phyloP scores from a whole-genome alignment of 1,139 yeast genomes.

The Candida anutae region DNA sequence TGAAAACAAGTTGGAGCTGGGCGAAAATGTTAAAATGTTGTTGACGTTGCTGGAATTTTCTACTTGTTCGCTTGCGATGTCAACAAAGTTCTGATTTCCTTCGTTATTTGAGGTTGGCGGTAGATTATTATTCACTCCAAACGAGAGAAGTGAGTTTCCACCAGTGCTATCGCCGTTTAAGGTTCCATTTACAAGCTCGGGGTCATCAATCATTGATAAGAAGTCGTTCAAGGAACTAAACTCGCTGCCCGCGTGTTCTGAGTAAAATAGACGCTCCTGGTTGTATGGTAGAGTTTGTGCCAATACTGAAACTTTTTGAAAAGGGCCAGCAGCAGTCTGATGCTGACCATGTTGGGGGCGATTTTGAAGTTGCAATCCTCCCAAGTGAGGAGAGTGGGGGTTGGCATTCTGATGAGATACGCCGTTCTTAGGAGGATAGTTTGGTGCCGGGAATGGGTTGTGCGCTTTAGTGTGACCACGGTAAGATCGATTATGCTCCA shows the following conservation, averaged over 20 bases:
- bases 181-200: conserved; percentile 51
- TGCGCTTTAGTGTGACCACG: conserved; percentile 2
- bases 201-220: conserved; percentile 84
- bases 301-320: conserved; percentile 17
- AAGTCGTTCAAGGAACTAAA: conserved; percentile 87
- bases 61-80: not conserved
- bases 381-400: too few relatives aligned
- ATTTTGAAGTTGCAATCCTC: conserved; percentile 4
- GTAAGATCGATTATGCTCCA: not conserved
- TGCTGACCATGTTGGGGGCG: conserved; percentile 6
- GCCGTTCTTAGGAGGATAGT: conserved; percentile 5
- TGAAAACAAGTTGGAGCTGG: conserved; percentile 18
- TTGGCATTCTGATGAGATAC: too few relatives aligned
- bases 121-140: conserved; percentile 3
- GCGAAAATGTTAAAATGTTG: conserved; percentile 24
- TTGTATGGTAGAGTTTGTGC: conserved; percentile 42
- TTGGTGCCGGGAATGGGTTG: conserved; percentile 1
- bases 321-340: conserved; percentile 3
- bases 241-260: conserved; percentile 92
- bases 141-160: conserved; percentile 17
- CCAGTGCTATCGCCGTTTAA: conserved; percentile 27
- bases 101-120: conserved; percentile 1
- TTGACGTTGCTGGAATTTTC: conserved; percentile 2
- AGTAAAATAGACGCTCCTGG: conserved; percentile 72
- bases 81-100: conserved; percentile 1